Conservation (phyloP, 495 filamentous ascomycete species). For the Acidomyces sp. region DNA sequence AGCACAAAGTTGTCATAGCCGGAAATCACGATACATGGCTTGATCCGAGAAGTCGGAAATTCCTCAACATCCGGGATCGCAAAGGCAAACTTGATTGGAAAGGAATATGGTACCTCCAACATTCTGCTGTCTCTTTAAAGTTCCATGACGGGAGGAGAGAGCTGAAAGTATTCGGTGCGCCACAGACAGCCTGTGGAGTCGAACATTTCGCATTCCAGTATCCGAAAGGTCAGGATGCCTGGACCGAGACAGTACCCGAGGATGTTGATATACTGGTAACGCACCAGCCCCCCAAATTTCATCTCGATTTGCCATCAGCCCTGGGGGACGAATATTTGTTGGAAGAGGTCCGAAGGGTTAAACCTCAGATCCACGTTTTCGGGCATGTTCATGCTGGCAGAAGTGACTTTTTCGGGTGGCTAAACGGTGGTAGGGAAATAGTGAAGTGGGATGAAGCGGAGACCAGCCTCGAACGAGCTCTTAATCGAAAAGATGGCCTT, state of each 20-base stretch:
- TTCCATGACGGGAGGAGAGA: conserved; percentile 26
- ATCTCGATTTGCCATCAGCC: conserved; percentile 50
- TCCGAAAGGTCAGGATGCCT: conserved; percentile 44
- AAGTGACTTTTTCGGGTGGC: conserved; percentile 7
- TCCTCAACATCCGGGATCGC: conserved; percentile 28
- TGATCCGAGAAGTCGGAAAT: conserved; percentile 37
- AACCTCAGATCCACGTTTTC: conserved; percentile 72
- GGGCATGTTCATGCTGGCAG: conserved; percentile 66
- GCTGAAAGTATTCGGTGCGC: conserved; percentile 49
- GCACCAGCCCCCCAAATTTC: conserved; percentile 61
- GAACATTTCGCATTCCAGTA: conserved; percentile 58
- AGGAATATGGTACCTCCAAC: conserved; percentile 51
- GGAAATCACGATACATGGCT: conserved; percentile 89
- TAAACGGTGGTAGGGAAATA: conserved; percentile 41
- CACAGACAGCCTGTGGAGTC: conserved; percentile 46
- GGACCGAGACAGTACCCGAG: conserved; percentile 53
- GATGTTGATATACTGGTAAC: conserved; percentile 77
- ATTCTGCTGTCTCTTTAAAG: conserved; percentile 39
- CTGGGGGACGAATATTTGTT: conserved; percentile 67
- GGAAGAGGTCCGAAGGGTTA: conserved; percentile 63
- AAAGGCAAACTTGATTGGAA: conserved; percentile 39
- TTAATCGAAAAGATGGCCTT: conserved; percentile 31
- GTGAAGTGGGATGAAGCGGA: conserved; percentile 73
- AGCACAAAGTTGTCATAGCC: conserved; percentile 66
- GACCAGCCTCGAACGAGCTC: conserved; percentile 52